Conservation (phyloP, 192 early-diverging fungal genomes). For the Chytriomyces sp. region DNA sequence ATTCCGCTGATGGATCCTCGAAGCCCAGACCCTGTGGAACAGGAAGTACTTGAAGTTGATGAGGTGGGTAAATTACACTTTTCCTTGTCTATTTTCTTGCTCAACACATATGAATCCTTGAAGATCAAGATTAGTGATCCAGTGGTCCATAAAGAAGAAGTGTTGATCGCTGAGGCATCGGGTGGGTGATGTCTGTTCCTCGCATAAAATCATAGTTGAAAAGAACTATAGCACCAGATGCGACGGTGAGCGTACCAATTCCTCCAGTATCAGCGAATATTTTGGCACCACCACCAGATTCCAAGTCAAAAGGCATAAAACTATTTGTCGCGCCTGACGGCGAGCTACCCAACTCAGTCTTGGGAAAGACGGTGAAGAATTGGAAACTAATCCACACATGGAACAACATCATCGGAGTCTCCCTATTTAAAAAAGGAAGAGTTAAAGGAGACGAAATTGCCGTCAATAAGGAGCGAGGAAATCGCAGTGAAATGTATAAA, state of each 20-base stretch:
- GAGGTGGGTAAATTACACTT: neutral
- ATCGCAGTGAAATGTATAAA: conserved; percentile 51
- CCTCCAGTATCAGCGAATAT: too few relatives aligned
- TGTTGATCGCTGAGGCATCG: neutral
- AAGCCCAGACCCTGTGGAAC: conserved; percentile 19
- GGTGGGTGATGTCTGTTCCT: too few relatives aligned
- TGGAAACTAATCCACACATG: conserved; percentile 45
- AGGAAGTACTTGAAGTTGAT: neutral
- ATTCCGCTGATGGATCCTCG: conserved; percentile 32
- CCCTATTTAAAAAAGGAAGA: neutral
- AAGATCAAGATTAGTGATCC: neutral
- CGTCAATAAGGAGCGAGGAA: conserved; percentile 25
- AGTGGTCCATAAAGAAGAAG: neutral
- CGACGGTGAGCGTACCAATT: too few relatives aligned
- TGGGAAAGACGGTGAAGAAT: conserved; percentile 33
- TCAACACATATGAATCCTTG: neutral
- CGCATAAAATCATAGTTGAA: too few relatives aligned
- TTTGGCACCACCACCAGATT: too few relatives aligned
- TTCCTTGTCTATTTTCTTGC: neutral
- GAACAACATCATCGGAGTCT: conserved; percentile 24
- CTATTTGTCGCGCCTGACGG: conserved; percentile 54
- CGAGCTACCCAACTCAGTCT: conserved; percentile 51
- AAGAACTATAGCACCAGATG: too few relatives aligned
- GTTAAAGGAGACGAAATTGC: conserved; percentile 21
- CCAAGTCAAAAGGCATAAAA: neutral